phyloP scores from a whole-genome alignment of 2,329 filamentous ascomycete genomes.

The Botrytis porri region DNA sequence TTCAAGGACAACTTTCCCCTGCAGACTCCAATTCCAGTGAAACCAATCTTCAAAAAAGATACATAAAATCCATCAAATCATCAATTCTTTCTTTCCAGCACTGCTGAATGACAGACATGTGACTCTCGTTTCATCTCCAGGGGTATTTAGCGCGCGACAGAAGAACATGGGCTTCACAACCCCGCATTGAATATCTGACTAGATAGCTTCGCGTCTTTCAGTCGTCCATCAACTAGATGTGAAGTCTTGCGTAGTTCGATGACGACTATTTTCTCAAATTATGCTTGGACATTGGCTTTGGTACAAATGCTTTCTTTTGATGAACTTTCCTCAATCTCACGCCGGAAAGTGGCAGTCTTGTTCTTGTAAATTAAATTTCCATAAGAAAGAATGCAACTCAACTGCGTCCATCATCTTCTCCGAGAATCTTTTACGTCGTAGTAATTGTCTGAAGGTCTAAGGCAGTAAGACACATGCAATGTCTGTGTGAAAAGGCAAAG shows the following conservation, averaged over 20 bases:
- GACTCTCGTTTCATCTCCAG: not conserved
- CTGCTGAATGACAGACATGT: not conserved
- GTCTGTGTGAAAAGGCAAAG: not conserved
- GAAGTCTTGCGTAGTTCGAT: not conserved
- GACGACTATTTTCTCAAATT: not conserved
- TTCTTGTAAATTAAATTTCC: not conserved
- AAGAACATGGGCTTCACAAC: not conserved
- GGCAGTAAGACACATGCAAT: not conserved
- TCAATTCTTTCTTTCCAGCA: not conserved
- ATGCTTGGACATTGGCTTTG: not conserved
- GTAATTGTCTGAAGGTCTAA: not conserved
- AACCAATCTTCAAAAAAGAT: not conserved
- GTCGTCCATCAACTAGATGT: not conserved
- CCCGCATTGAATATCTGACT: not conserved
- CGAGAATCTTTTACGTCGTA: not conserved
- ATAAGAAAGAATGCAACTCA: not conserved
- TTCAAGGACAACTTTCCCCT: not conserved
- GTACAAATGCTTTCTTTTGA: not conserved
- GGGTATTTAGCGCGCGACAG: not conserved
- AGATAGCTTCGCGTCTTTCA: not conserved
- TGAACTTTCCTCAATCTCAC: not conserved
- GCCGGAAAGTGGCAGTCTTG: not conserved
- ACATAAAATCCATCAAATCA: not conserved
- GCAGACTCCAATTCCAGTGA: not conserved
- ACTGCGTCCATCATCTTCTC: not conserved